Conservation (phyloP, 2,329 filamentous ascomycete genomes). For the Colletotrichum higginsianum region DNA sequence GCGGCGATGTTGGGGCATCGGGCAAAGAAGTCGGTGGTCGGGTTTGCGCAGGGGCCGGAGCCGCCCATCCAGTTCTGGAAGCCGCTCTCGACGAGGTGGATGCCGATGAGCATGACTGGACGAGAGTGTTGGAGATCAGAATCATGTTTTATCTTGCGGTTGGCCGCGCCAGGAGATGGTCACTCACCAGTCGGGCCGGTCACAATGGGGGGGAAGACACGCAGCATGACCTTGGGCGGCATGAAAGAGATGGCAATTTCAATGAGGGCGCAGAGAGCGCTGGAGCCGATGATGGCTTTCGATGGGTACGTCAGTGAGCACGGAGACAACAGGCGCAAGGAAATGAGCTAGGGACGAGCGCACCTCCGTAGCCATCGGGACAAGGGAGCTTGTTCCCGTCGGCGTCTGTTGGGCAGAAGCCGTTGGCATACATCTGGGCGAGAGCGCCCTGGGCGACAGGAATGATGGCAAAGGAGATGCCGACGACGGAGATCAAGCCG, state of each 20-base stretch:
- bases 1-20: slow-evolving; percentile 78
- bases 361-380: slow-evolving; percentile 79
- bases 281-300: slow-evolving; percentile 80
- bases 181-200: slow-evolving; percentile 73
- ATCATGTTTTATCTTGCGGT: not conserved
- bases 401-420: slow-evolving; percentile 72
- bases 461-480: slow-evolving; percentile 84
- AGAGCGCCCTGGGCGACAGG: slow-evolving; percentile 81
- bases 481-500: slow-evolving; percentile 84
- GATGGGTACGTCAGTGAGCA: slow-evolving; percentile 22
- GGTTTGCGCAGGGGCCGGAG: slow-evolving; percentile 69
- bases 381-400: slow-evolving; percentile 80
- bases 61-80: slow-evolving; percentile 87
- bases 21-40: slow-evolving; percentile 70
- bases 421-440: slow-evolving; percentile 82
- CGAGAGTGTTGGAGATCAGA: slow-evolving; percentile 3
- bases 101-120: slow-evolving; percentile 76
- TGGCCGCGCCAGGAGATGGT: slow-evolving; percentile 51
- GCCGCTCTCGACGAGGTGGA: slow-evolving; percentile 79
- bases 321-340: not conserved
- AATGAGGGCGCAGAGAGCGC: slow-evolving; percentile 74
- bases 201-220: slow-evolving; percentile 84
- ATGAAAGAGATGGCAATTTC: slow-evolving; percentile 84
- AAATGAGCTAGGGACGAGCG: not conserved
- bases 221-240: slow-evolving; percentile 76